phyloP scores from a whole-genome alignment of 163 green algal genomes.

The Volvox carteri region DNA sequence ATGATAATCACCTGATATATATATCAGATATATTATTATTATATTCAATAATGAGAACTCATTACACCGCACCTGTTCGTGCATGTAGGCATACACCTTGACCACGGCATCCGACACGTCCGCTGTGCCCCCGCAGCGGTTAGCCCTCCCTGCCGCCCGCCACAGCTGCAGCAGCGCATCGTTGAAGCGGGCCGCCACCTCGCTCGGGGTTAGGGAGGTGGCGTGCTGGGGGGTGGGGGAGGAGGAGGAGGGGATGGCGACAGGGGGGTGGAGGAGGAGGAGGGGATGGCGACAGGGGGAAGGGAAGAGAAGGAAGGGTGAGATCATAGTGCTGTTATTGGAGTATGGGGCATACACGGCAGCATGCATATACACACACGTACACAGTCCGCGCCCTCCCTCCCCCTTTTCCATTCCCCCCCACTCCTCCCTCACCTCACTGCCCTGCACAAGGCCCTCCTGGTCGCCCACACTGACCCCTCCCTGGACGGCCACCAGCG shows the following conservation, averaged over 20 bases:
- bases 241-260: neutral
- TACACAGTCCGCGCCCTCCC: too few relatives aligned
- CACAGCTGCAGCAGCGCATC: slow-evolving; percentile 41
- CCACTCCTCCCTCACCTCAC: neutral
- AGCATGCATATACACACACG: too few relatives aligned
- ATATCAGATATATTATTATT: too few relatives aligned
- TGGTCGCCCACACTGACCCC: slow-evolving; percentile 27
- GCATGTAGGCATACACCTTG: slow-evolving; percentile 40
- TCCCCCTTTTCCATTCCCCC: neutral
- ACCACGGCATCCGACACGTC: slow-evolving; percentile 21
- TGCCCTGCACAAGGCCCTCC: slow-evolving; percentile 18
- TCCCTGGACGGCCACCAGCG: neutral
- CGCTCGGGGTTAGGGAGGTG: neutral
- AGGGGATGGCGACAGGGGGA: neutral
- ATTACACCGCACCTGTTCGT: slow-evolving; percentile 33
- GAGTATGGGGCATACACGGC: too few relatives aligned
- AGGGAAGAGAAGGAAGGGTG: too few relatives aligned
- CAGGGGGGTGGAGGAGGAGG: neutral
- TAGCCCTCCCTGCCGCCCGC: neutral
- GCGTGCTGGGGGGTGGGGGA: slow-evolving; percentile 2
- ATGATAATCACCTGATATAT: too few relatives aligned
- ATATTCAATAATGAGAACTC: too few relatives aligned
- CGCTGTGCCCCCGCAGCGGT: slow-evolving; percentile 37
- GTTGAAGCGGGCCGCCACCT: slow-evolving; percentile 47
- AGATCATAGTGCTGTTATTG: too few relatives aligned